These are phyloP conservation scores for Zanthoxylum bungeanum DNA, from an alignment of 345 rosid species.

Conservation along the genomic window DNA sequence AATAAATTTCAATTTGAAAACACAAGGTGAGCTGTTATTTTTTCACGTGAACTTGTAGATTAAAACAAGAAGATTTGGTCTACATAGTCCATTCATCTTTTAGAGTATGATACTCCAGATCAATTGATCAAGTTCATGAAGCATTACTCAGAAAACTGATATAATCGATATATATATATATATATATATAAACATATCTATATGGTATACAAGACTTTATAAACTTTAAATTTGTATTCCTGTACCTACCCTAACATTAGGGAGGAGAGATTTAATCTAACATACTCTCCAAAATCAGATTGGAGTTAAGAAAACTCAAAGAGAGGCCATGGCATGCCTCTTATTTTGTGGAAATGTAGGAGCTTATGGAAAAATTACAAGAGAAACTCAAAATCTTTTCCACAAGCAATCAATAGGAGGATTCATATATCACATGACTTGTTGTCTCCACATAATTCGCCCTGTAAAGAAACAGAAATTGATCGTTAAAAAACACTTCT, in stretches of 20 bases:
- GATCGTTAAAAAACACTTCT: background rate
- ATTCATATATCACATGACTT: constrained; percentile 50
- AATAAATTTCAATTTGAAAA: too few species aligned
- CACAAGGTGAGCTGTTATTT: background rate
- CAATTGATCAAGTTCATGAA: background rate
- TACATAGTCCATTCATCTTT: too few species aligned
- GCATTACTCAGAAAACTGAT: background rate
- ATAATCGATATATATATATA: background rate
- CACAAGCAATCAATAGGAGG: background rate
- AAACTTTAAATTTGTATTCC: background rate
- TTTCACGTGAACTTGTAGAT: background rate
- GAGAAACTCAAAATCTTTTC: background rate
- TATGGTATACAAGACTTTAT: background rate
- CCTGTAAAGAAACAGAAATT: constrained; percentile 36
- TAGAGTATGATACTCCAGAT: background rate
- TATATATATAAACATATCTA: background rate
- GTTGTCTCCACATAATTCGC: constrained; percentile 45
- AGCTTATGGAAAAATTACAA: background rate
- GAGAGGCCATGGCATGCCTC: background rate
- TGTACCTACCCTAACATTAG: background rate
- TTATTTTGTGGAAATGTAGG: background rate
- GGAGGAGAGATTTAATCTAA: background rate
- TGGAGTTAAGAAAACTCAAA: background rate
- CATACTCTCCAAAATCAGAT: background rate
- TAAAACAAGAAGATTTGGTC: background rate